Base-by-base conservation (phyloP, 306 rosid species). In the Cicer judaicum region DNA sequence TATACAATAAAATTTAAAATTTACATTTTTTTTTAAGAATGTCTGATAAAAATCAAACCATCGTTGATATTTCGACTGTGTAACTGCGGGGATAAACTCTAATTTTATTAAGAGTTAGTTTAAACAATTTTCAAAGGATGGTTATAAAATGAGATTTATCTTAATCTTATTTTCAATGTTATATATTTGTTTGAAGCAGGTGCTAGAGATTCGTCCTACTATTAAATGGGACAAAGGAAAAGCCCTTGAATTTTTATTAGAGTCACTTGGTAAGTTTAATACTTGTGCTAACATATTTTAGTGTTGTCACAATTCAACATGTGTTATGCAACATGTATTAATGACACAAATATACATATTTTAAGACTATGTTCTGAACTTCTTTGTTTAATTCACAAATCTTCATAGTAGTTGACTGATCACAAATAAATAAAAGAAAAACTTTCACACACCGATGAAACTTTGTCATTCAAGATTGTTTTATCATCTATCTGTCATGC, bases 161-260 rank as follows among this genome's bases (percentile, higher is more conserved):
- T 24, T 24, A 24, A 24, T 72, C 88, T 84, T 77, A 86, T 73
- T 81, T 83, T 80, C 80, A 77, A 64, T 76, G n/a, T 38, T 68
- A 24, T 24, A 50, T 78, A n/a, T n/a, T 82, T 78, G 48, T 80
- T 44, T 61, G 70, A 50, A 66, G 52, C 87, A 93, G 98, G 98
- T 94, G 38, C 73, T 94, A 43, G 98, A 94, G 87, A 90, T 94
- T 42, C 98, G 97, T 57, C 98, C 98, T 53, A 69, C 95, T 21
- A 90, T 94, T 85, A 91, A 91, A 86, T 94, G 98, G 98, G 98
- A 94, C 92, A 94, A 94, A 68, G 98, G 98, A 64, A 88, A 88
- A 68, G 98, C 98, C 21, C 87, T 94, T 42, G 98, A 94, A 50
- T 94, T 91, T 87, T 80, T 94, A 84, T 75, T 94, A 53, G 93